Base-by-base conservation (phyloP, 1,284 basidiomycete species). In the Ceratorhiza oryzae-sativae region DNA sequence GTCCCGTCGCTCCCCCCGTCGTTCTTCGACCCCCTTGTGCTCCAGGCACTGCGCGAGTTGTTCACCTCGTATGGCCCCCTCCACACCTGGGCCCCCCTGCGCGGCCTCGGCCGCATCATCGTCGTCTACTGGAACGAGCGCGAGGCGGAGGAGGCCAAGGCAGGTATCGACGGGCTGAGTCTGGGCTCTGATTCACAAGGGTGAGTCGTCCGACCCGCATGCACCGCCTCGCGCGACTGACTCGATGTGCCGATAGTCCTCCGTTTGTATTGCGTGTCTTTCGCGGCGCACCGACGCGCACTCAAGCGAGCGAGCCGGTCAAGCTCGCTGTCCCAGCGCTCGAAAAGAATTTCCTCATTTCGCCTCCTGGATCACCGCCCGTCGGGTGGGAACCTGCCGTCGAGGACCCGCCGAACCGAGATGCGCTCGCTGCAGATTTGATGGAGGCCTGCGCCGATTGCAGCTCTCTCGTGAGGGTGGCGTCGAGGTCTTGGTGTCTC, bases 311-410 rank as follows among this genome's bases (percentile, higher is more conserved):
- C 32, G 63, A 74, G 45, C 71, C 74, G n/a, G 72, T 75, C 27
- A 74, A 90, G 76, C 86, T 98, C 55, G 86, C 85, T 32, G 93
- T 94, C 0, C 97, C 97, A 0, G 83, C 85, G 0, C 78, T 89
- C 45, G 91, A 94, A 77, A 94, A 94, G 82, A 98, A 99, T 82
- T 98, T 98, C 82, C 86, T 99, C 65, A 97, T 99, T 76, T 98
- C 95, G 0, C 97, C 97, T 0, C 97, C 97, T 0, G 97, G 97
- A n/a, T 96, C 94, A 0, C 97, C 97, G 0, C 97, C 97, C 0
- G 90, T 97, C 1, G 97, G 97, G 0, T 99, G 97, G 97, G 95
- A 97, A 78, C 94, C 88, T 34, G 88, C 95, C 73, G 83, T 84
- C 51, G 97, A 99, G 81, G 95, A 97, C 23, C 94, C 94, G 5